A percentile compares a stretch with the other conserved stretches of the same genome.
Conservation (phyloP, 768 basidiomycete species). For the Psilocybe sp. region DNA sequence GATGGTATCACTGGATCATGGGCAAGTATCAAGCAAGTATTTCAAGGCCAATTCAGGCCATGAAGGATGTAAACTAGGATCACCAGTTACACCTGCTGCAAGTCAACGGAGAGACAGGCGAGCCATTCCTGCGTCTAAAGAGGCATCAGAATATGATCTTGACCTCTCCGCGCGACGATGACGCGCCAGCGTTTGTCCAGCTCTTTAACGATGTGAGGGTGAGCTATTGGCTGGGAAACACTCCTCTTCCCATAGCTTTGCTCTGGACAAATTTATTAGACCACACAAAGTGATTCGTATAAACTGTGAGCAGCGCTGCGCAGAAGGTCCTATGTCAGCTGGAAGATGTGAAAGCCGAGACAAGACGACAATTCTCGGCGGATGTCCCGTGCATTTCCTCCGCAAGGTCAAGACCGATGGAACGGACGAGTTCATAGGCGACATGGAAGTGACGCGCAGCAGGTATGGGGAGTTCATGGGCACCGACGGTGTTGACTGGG, state of each 20-base stretch:
- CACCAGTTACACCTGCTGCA: slow-evolving; percentile 36
- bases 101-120: slow-evolving; percentile 41
- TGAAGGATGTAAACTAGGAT: too few species aligned
- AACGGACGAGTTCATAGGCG: slow-evolving; percentile 49
- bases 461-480: slow-evolving; percentile 25
- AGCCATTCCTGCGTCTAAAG: slow-evolving; percentile 53
- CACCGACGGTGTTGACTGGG: slow-evolving; percentile 28
- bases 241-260: slow-evolving; percentile 32
- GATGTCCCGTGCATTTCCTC: slow-evolving; percentile 46
- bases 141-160: slow-evolving; percentile 50
- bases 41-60: too few species aligned
- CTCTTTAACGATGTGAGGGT: slow-evolving; percentile 47
- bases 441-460: slow-evolving; percentile 33
- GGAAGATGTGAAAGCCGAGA: slow-evolving; percentile 17
- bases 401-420: slow-evolving; percentile 54
- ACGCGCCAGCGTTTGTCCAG: slow-evolving; percentile 31
- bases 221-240: slow-evolving; percentile 38
- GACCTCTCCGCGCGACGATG: slow-evolving; percentile 47
- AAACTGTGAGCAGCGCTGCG: slow-evolving; percentile 17
- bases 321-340: slow-evolving; percentile 28
- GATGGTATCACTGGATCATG: too few species aligned
- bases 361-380: slow-evolving; percentile 28
- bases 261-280: slow-evolving; percentile 15
- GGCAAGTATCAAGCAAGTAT: too few species aligned
- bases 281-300: slow-evolving; percentile 22